These are phyloP conservation scores for Pulveroboletus sp. DNA, from an alignment of 768 basidiomycete species.

Conservation along the genomic window DNA sequence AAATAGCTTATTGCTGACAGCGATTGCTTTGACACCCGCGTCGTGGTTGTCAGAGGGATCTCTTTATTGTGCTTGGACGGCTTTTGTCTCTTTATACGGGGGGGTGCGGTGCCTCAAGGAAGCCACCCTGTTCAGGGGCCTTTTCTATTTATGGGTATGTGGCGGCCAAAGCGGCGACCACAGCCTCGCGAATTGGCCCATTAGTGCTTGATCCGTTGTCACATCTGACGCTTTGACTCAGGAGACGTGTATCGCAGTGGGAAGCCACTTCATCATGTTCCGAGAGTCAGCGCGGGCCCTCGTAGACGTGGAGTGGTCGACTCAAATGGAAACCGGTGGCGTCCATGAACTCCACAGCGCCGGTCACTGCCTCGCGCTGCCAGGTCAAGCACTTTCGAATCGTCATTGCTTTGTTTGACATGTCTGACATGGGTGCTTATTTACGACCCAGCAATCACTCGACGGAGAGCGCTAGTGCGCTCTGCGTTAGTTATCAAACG, in stretches of 20 bases:
- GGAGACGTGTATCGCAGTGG: not conserved
- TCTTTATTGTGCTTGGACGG: constrained; percentile 16
- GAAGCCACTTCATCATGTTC: constrained; percentile 1
- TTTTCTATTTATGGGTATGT: constrained; percentile 19
- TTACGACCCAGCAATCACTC: not conserved
- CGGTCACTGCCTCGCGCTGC: not conserved
- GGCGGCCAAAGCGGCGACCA: constrained; percentile 6
- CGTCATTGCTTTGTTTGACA: not conserved
- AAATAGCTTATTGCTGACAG: constrained; percentile 18
- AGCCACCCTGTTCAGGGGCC: constrained; percentile 19
- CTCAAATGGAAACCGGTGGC: not conserved
- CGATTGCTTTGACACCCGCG: constrained; percentile 13
- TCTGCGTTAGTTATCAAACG: not conserved
- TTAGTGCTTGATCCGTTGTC: not conserved
- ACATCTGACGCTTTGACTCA: constrained; percentile 19
- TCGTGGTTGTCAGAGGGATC: constrained; percentile 5
- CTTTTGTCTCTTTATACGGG: constrained; percentile 22
- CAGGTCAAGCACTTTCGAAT: not conserved
- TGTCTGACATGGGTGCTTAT: constrained; percentile 7
- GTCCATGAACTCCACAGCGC: not conserved
- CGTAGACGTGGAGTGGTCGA: not conserved
- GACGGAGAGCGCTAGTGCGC: not conserved
- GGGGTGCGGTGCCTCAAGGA: constrained; percentile 4
- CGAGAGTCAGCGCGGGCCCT: not conserved
- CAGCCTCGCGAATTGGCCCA: no score